Base-by-base conservation (phyloP, 2,329 filamentous ascomycete species). In the Juglanconis oblonga region DNA sequence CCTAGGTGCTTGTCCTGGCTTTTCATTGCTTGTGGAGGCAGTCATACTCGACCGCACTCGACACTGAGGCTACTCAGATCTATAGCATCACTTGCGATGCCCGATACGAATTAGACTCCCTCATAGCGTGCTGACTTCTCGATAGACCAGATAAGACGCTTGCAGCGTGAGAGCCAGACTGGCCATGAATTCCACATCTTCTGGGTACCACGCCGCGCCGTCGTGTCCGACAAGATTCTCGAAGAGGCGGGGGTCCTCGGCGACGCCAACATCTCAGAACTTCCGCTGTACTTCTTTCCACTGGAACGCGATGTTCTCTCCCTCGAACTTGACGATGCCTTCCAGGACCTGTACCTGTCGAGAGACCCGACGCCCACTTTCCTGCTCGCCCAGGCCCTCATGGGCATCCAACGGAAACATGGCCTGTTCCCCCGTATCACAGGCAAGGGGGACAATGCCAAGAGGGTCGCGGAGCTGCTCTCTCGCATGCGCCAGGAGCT, bases 151-250 rank as follows among this genome's bases (percentile, higher is more conserved):
- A 92, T 98, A 68, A 94, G 93, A 73, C 88, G 91, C 62, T 81
- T 98, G 61, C 91, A 94, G 69, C 89, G 89, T 70, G 92, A 95
- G 74, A 93, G 90, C 71, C 89, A 92, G 69, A 91, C 88, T 51
- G 91, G 92, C 66, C 95, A 99, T 83, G 94, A 99, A 68, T 97
- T 98, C 72, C 94, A 93, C 64, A 89, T 99, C 67, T 94, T 97
- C 72, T 98, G 95, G 91, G 90, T 96, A 47, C 94, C 96, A 5
- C 87, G 95, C 60, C 89, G 95, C 63, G 98, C 95, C 4, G 80
- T 96, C 57, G 89, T 98, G 57, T 95, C 92, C 67, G 92, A 98
- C 72, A 88, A 92, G 71, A 84, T 98, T 52, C 81, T 99, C 44
- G 95, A 99, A 74, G 92, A 97, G 71, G 89, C 91, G 44, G 95